Conservation (phyloP, 1,284 basidiomycete genomes). For the Sparassis latifolia region DNA sequence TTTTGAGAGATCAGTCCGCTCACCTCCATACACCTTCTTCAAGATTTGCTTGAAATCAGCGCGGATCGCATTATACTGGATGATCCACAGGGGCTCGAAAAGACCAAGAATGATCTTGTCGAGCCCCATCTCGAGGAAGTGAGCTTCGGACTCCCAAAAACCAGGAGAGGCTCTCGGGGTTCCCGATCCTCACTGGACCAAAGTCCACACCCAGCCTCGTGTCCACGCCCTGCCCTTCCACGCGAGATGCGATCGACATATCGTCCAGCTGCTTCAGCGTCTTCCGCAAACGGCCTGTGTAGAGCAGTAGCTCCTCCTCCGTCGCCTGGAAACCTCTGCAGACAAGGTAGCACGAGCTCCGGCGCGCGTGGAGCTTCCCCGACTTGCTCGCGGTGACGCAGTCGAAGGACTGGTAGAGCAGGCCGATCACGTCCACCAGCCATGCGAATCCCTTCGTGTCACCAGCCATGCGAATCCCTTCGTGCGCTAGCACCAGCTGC, state of each 20-base stretch:
- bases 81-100: constrained; percentile 12
- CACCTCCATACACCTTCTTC: not conserved
- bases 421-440: constrained; percentile 10
- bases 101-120: constrained; percentile 4
- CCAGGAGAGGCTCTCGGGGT: not conserved
- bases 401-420: constrained; percentile 10
- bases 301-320: not conserved
- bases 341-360: constrained; percentile 14
- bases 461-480: constrained; percentile 12
- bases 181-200: not conserved
- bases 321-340: constrained; percentile 11
- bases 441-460: constrained; percentile 11
- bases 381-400: constrained; percentile 6
- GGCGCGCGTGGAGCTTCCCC: constrained; percentile 3
- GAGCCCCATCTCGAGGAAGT: constrained; percentile 1
- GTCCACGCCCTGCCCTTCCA: not conserved
- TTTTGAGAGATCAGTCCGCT: not conserved
- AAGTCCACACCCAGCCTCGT: not conserved
- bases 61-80: constrained; percentile 11
- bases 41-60: not conserved
- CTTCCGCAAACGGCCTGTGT: not conserved
- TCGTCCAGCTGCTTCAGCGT: constrained; percentile 3
- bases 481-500: constrained; percentile 7
- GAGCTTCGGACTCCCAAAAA: not conserved
- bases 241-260: not conserved